Percentiles rank a stretch among this genome's conserved stretches.
phyloP scores from a whole-genome alignment of 2,329 filamentous ascomycete species.

The Ceratocystis colombiana region DNA sequence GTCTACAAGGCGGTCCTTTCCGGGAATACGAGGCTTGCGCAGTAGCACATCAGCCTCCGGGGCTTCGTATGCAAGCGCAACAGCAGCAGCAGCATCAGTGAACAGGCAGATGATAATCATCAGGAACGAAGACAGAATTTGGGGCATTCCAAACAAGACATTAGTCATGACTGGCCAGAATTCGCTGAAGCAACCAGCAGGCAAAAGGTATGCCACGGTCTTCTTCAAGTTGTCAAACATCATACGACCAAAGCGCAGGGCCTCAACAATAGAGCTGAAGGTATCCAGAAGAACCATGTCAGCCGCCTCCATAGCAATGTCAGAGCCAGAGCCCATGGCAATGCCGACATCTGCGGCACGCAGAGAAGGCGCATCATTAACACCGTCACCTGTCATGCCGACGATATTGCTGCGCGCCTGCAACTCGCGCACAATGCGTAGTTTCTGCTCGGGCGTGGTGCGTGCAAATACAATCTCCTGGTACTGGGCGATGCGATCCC shows the following conservation, averaged over 20 bases:
- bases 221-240: slow-evolving; percentile 99
- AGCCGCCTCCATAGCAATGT: slow-evolving; percentile 90
- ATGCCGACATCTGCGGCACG: slow-evolving; percentile 99
- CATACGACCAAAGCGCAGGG: slow-evolving; percentile 90
- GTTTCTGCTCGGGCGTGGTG: slow-evolving; percentile 92
- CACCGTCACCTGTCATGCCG: slow-evolving; percentile 97
- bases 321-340: slow-evolving; percentile 95
- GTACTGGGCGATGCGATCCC: slow-evolving; percentile 55
- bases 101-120: slow-evolving; percentile 98
- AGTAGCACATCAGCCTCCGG: slow-evolving; percentile 66
- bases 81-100: slow-evolving; percentile 66
- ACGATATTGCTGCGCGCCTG: slow-evolving; percentile 90
- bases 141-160: slow-evolving; percentile 93
- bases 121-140: slow-evolving; percentile 93
- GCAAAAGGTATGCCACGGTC: slow-evolving; percentile 98
- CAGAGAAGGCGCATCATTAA: slow-evolving; percentile 93
- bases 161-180: slow-evolving; percentile 98
- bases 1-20: slow-evolving; percentile 62
- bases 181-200: slow-evolving; percentile 88
- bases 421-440: slow-evolving; percentile 87
- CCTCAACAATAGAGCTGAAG: slow-evolving; percentile 97
- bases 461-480: slow-evolving; percentile 82
- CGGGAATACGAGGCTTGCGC: slow-evolving; percentile 56
- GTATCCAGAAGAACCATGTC: slow-evolving; percentile 98
- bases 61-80: slow-evolving; percentile 63